Evolutionary conservation across 2,329 filamentous ascomycete genomes (phyloP).

Genomic region (Clonostachys chloroleuca): DNA sequence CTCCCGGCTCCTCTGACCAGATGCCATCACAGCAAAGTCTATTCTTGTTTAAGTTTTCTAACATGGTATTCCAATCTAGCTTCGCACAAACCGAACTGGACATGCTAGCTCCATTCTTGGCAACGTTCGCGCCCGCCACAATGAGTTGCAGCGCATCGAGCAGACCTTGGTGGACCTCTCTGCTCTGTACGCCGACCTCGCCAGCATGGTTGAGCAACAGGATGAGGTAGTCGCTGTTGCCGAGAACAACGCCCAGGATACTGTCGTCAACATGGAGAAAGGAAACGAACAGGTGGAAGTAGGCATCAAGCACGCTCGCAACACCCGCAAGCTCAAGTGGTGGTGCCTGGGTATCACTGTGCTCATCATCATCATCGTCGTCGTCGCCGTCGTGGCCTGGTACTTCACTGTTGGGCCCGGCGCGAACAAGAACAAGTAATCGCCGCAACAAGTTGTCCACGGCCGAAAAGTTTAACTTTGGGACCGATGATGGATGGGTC

Average conservation of each 20-base stretch:
- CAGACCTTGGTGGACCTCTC: conserved; percentile 67
- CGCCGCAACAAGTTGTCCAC: too few species aligned
- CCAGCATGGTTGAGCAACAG: conserved; percentile 69
- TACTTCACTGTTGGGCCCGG: too few species aligned
- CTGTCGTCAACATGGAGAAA: conserved; percentile 61
- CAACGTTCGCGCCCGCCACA: conserved; percentile 76
- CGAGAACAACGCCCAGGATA: conserved; percentile 62
- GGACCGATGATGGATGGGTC: too few species aligned
- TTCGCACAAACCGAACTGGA: conserved; percentile 69
- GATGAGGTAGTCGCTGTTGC: conserved; percentile 57
- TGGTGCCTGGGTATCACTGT: conserved; percentile 63
- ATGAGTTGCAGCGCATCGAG: conserved; percentile 78
- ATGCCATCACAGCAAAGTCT: neutral
- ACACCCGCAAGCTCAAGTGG: conserved; percentile 76
- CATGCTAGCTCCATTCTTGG: conserved; percentile 71
- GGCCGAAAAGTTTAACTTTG: too few species aligned
- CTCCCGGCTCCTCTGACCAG: neutral
- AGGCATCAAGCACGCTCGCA: conserved; percentile 62
- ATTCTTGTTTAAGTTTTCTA: neutral
- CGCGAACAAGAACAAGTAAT: too few species aligned
- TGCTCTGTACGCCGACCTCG: conserved; percentile 69
- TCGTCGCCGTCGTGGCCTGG: conserved; percentile 40
- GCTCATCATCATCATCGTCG: conserved; percentile 52
- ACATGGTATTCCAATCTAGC: conserved; percentile 33
- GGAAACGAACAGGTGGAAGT: conserved; percentile 66